Evolutionary conservation across 352 stramenopile species (phyloP), one percentile per base, ranked within the genome.

Genomic region (Detonula confervacea): DNA sequence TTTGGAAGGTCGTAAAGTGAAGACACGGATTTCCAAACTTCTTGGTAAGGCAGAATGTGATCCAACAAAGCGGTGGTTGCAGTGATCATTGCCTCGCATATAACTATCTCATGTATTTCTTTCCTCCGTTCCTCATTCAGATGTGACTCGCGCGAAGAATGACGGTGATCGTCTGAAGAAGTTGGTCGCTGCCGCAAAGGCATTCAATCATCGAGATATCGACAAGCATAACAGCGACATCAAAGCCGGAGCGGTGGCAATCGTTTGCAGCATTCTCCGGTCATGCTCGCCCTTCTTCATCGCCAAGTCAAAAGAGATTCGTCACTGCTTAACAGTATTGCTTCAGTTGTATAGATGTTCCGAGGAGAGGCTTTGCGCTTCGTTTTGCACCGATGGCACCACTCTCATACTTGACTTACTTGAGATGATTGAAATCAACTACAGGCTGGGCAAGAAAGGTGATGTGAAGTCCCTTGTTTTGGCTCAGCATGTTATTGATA

Each of bases 391-490:
- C 11, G 75, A 83, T 46, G 75, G 61, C 25, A 62, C 52, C n/a
- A 71, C 75, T 54, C 59, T 83, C 27, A 67, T 83, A 54, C 44
- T 69, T 20, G 59, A 71, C 24, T 42, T 83, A 8, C 55, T 83
- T 5, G 75, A 83, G 42, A 22, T 78, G 12, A 72, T 83, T 25
- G 75, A 83, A 39, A 83, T 83, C 46, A 71, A 83, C n/a, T 83
- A 83, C 35, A 73, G 75, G 16, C 57, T 77, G 20, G 75, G 74
- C 16, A 77, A 77, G 30, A 76, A 73, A 14, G 74, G 74, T 11
- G 65, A 77, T 33, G 35, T 25, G 0, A 73, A 82, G 27, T 73
- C 59, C 6, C 61, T 82, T 37, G 49, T 77, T 24, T 24, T 77
- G 12, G 57, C 66, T 16, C 67, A 82, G 37, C 42, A 69, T 59